Evolutionary conservation across 2,329 filamentous ascomycete genomes (phyloP).

Genomic region (Microsporum ferrugineum): DNA sequence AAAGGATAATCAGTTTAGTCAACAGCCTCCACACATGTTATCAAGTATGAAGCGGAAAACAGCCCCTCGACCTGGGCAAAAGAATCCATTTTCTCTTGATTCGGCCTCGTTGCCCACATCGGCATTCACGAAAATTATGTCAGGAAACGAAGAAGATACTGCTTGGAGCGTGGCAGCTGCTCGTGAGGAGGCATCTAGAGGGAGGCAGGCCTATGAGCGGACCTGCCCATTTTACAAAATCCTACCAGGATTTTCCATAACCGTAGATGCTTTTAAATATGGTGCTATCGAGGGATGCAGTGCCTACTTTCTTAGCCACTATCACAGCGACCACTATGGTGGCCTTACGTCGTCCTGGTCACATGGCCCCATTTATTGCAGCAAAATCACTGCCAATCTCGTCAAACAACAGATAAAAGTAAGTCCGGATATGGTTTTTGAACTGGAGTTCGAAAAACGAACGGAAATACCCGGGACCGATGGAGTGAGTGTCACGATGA

Average conservation of each 20-base stretch:
- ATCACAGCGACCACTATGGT: slow-evolving; percentile 95
- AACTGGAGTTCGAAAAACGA: slow-evolving; percentile 71
- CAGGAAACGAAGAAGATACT: slow-evolving; percentile 73
- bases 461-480: slow-evolving; percentile 70
- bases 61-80: slow-evolving; percentile 66
- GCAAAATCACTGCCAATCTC: slow-evolving; percentile 78
- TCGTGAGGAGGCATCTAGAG: slow-evolving; percentile 62
- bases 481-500: slow-evolving; percentile 83
- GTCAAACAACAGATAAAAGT: slow-evolving; percentile 78
- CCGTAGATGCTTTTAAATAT: slow-evolving; percentile 92
- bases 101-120: slow-evolving; percentile 41
- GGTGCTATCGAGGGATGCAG: slow-evolving; percentile 84
- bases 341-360: slow-evolving; percentile 79
- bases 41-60: slow-evolving; percentile 57
- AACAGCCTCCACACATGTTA: slow-evolving; percentile 18
- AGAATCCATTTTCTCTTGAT: slow-evolving; percentile 58
- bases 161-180: slow-evolving; percentile 85
- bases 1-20: slow-evolving; percentile 13
- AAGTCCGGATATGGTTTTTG: slow-evolving; percentile 71
- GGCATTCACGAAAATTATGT: slow-evolving; percentile 90
- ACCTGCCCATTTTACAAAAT: slow-evolving; percentile 99
- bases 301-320: slow-evolving; percentile 94
- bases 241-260: slow-evolving; percentile 81
- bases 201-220: slow-evolving; percentile 74
- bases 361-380: slow-evolving; percentile 95